Base-by-base conservation (phyloP, 345 rosid species). In the Populus euphratica region DNA sequence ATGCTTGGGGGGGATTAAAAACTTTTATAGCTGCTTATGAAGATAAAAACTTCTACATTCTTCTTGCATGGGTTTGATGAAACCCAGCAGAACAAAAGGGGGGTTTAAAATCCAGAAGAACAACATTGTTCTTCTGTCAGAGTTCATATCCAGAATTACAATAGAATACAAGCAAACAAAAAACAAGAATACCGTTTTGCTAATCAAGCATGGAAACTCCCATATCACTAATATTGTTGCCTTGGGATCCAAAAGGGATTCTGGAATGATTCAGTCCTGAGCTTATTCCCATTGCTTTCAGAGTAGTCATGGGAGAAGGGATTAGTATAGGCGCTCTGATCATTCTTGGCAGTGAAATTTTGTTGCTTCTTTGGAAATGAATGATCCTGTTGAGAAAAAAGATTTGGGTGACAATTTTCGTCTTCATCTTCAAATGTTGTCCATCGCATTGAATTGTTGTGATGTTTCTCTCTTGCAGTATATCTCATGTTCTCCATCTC, bases 401-500 rank as follows among this genome's bases (percentile, higher is more conserved):
- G 85, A 76, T 88, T 90, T 7, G 91, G 92, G 76, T 85, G 93
- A 74, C 66, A 78, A 49, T 90, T 90, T 79, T 89, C 90, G 31
- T 81, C 67, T 65, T 81, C 88, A 12, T 90, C 91, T 27, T 87
- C 93, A 70, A 90, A 90, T 1, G 90, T 88, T 6, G 88, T 85
- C 97, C 97, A 90, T 41, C 76, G 33, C 77, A 18, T 84, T 9
- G 92, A 88, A 82, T 75, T 87, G 81, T 56, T 76, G 39, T 75
- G 47, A 35, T 68, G 80, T 36, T 78, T 88, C 74, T 85, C 88
- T 78, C 88, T 83, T 1, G 86, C 72, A 31, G 83, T 87, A 71
- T 88, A 85, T 81, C 86, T 69, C 85, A 73, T 82, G 73, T 77
- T 85, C 85, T 86, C 93, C 91, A 90, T 86, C 63, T 91, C 94